These are phyloP conservation scores for Alternaria angustiovoidea DNA, from an alignment of 2,329 filamentous ascomycete genomes.

Conservation along the genomic window DNA sequence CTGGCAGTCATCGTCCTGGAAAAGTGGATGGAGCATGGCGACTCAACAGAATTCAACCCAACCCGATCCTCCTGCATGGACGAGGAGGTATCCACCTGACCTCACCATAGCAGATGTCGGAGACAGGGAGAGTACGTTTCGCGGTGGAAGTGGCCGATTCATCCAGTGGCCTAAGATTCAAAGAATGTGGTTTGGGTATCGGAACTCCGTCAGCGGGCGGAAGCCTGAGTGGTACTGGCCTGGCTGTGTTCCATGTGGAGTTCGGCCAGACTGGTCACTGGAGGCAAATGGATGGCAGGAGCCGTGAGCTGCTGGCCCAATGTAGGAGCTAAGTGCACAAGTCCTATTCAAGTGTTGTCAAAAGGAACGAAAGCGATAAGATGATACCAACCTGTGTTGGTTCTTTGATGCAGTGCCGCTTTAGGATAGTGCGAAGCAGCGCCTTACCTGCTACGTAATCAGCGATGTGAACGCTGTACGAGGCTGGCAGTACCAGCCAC, in stretches of 20 bases:
- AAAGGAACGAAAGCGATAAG: background rate
- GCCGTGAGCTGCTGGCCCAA: slow-evolving; percentile 19
- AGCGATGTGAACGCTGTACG: background rate
- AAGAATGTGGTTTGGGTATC: slow-evolving; percentile 37
- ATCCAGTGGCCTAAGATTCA: slow-evolving; percentile 38
- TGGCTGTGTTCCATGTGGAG: slow-evolving; percentile 33
- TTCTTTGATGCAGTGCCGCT: background rate
- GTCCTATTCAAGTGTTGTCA: background rate
- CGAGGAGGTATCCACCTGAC: slow-evolving; percentile 34
- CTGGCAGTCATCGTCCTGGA: slow-evolving; percentile 35
- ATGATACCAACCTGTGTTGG: background rate
- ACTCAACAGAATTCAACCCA: slow-evolving; percentile 21
- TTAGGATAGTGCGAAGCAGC: background rate
- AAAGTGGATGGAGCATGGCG: slow-evolving; percentile 33
- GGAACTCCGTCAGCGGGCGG: slow-evolving; percentile 33
- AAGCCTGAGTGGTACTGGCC: slow-evolving; percentile 34
- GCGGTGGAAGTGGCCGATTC: slow-evolving; percentile 28
- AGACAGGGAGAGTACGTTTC: slow-evolving; percentile 31
- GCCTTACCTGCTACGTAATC: background rate
- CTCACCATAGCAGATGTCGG: slow-evolving; percentile 30
- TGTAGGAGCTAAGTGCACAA: too few relatives aligned
- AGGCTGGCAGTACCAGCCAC: slow-evolving; percentile 1
- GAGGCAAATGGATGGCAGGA: slow-evolving; percentile 36
- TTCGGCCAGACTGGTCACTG: slow-evolving; percentile 29
- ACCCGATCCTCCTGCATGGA: slow-evolving; percentile 26